Conservation (phyloP, 208 protist genomes). For the Herpetomonas tarakana region DNA sequence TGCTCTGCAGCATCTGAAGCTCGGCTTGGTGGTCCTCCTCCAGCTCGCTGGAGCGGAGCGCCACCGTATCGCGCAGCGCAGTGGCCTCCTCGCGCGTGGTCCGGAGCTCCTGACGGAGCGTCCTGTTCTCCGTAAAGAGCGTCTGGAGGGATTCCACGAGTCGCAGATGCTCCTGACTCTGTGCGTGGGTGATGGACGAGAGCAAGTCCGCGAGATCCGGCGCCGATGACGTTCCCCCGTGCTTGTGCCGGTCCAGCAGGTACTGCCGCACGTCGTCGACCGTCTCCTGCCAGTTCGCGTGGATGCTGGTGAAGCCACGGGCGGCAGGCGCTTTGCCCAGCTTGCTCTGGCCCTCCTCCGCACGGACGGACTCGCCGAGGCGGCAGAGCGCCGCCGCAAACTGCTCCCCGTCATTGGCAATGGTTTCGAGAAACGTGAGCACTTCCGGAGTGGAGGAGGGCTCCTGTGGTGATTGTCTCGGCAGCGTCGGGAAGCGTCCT, state of each 20-base stretch:
- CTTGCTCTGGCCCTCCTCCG: too few species aligned
- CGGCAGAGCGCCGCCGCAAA: slow-evolving; percentile 3
- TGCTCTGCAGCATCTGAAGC: slow-evolving; percentile 20
- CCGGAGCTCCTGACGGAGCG: neutral
- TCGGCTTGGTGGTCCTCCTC: slow-evolving; percentile 32
- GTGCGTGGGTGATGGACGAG: neutral
- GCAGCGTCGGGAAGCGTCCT: too few species aligned
- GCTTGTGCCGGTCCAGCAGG: too few species aligned
- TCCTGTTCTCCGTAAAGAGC: neutral
- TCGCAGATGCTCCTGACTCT: neutral
- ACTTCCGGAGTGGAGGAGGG: too few species aligned
- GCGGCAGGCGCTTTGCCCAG: neutral
- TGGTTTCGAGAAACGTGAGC: neutral
- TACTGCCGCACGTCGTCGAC: neutral
- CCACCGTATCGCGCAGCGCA: slow-evolving; percentile 15
- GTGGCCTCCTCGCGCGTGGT: slow-evolving; percentile 1
- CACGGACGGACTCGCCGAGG: neutral
- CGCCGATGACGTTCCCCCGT: too few species aligned
- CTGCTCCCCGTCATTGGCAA: slow-evolving; percentile 8
- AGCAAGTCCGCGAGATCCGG: neutral
- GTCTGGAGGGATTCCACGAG: neutral
- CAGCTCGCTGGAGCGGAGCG: slow-evolving; percentile 24
- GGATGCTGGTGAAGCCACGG: neutral
- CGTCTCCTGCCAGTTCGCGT: neutral
- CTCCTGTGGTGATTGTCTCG: too few species aligned